These are phyloP conservation scores for Ganoderma sinense DNA, from an alignment of 1,284 basidiomycete genomes.

Conservation along the genomic window DNA sequence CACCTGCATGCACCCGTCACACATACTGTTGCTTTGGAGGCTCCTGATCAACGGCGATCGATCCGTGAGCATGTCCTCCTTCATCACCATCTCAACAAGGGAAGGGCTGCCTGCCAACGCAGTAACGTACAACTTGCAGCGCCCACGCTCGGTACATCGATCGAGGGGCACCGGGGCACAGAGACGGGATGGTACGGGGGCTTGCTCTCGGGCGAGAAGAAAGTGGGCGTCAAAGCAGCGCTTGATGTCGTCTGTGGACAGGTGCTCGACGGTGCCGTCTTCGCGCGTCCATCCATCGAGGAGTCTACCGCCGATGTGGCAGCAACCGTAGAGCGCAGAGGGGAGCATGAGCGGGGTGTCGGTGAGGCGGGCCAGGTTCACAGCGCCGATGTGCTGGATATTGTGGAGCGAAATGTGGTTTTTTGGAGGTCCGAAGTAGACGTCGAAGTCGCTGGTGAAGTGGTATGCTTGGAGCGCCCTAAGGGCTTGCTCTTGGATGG, in stretches of 20 bases:
- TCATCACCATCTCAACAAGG: too few species aligned
- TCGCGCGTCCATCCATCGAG: constrained; percentile 12
- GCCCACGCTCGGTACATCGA: too few species aligned
- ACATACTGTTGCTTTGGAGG: too few species aligned
- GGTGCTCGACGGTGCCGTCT: neutral
- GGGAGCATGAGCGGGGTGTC: constrained; percentile 12
- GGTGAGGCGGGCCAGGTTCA: constrained; percentile 16
- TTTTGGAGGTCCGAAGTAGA: too few species aligned
- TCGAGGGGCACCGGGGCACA: too few species aligned
- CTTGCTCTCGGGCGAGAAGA: neutral
- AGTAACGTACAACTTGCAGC: too few species aligned
- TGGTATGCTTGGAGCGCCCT: neutral
- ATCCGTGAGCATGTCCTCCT: too few species aligned
- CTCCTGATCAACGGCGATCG: too few species aligned
- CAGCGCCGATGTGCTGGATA: constrained; percentile 2
- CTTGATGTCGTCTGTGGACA: neutral
- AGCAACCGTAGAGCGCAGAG: constrained; percentile 16
- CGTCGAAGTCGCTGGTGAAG: neutral
- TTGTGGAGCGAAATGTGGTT: too few species aligned
- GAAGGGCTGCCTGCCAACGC: too few species aligned
- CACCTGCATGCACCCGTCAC: too few species aligned
- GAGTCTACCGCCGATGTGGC: neutral
- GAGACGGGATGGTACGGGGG: too few species aligned
- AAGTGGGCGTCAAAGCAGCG: neutral
- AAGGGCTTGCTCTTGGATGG: constrained; percentile 7